phyloP scores from a whole-genome alignment of 2,329 filamentous ascomycete species.

The Thielaviopsis ethacetica region DNA sequence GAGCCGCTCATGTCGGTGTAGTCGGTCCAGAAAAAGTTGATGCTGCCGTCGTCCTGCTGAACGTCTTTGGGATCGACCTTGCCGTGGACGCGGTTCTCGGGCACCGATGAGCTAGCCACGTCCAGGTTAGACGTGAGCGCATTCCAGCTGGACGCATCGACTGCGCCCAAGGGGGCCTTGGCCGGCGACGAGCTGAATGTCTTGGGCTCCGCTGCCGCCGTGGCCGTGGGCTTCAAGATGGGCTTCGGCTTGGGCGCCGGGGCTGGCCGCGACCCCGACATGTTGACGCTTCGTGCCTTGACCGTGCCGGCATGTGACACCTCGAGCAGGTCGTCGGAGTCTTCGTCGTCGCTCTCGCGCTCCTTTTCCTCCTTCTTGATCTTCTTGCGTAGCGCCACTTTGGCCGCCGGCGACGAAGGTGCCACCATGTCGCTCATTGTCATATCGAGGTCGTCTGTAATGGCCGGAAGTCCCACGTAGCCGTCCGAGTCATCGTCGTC shows the following conservation, averaged over 20 bases:
- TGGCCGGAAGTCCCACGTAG: constrained; percentile 35
- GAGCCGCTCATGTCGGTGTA: constrained; percentile 86
- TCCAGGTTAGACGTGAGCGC: constrained; percentile 74
- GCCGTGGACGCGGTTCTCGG: constrained; percentile 44
- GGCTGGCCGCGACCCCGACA: constrained; percentile 55
- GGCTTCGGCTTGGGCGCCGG: constrained; percentile 55
- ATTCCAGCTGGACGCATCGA: constrained; percentile 81
- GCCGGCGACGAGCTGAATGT: constrained; percentile 20
- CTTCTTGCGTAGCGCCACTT: constrained; percentile 55
- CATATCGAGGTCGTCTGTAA: constrained; percentile 50
- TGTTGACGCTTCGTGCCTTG: constrained; percentile 59
- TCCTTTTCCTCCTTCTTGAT: constrained; percentile 29
- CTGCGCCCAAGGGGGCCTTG: constrained; percentile 14
- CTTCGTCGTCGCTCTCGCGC: constrained; percentile 57
- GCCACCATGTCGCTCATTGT: constrained; percentile 61
- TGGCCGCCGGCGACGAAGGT: constrained; percentile 74
- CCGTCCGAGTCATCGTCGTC: constrained; percentile 37
- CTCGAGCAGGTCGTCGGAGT: constrained; percentile 75
- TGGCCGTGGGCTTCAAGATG: constrained; percentile 53
- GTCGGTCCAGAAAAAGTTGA: constrained; percentile 94
- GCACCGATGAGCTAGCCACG: constrained; percentile 49
- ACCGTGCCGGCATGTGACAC: constrained; percentile 60
- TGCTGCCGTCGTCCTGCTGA: constrained; percentile 82
- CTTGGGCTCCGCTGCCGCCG: constrained; percentile 46
- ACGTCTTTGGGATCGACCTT: constrained; percentile 74